phyloP scores from a whole-genome alignment of 352 stramenopile genomes.

The Pythium monospermum region DNA sequence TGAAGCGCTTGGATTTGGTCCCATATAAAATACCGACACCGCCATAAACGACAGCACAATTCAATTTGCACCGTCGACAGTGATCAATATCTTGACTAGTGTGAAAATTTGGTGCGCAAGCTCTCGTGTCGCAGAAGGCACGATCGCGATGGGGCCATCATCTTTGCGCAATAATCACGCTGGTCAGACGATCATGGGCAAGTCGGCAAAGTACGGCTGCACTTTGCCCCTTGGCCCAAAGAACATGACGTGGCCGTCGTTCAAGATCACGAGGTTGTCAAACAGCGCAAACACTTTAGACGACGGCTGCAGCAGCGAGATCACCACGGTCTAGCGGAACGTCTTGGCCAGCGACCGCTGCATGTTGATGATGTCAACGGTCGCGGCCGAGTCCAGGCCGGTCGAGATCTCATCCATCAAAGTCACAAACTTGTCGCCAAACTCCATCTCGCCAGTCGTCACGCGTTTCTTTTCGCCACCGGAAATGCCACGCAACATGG shows the following conservation, averaged over 20 bases:
- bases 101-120: conserved; percentile 83
- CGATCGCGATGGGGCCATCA: conserved; percentile 78
- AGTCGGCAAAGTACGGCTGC: conserved; percentile 17
- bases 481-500: conserved; percentile 35
- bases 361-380: conserved; percentile 83
- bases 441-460: conserved; percentile 63
- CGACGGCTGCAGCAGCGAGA: conserved; percentile 27
- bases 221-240: conserved; percentile 18
- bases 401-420: conserved; percentile 91
- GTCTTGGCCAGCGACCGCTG: conserved; percentile 30
- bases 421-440: conserved; percentile 54
- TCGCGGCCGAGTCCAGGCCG: conserved; percentile 87
- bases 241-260: conserved; percentile 25
- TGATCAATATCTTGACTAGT: conserved; percentile 80
- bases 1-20: conserved; percentile 74
- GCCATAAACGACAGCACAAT: conserved; percentile 70
- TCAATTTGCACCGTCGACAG: conserved; percentile 61
- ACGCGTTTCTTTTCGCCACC: conserved; percentile 43
- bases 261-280: conserved; percentile 20
- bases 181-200: conserved; percentile 92
- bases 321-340: conserved; percentile 27
- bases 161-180: conserved; percentile 56
- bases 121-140: conserved; percentile 75
- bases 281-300: conserved; percentile 25
- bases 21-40: conserved; percentile 82